A percentile compares a stretch with the other conserved stretches of the same genome.
Evolutionary conservation across 495 filamentous ascomycete genomes (phyloP).

Genomic region (Aspergillus bridgeri): DNA sequence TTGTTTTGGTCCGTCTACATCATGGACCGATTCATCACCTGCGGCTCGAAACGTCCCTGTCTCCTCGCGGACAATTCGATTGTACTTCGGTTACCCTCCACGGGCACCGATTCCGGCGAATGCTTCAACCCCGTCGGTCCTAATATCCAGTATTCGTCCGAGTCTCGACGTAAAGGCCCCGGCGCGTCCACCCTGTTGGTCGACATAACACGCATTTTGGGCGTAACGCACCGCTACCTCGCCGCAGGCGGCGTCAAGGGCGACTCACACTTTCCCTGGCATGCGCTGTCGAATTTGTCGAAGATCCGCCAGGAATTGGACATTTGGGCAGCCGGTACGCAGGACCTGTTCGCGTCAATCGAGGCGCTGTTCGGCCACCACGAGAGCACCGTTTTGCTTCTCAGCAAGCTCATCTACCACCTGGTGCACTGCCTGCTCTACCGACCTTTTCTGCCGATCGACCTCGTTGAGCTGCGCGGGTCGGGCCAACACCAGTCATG

Average conservation of each 20-base stretch:
- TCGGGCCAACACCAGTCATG: conserved; percentile 83
- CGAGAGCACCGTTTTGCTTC: conserved; percentile 71
- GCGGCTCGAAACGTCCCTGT: conserved; percentile 74
- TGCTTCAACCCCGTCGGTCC: conserved; percentile 67
- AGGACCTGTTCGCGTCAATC: conserved; percentile 72
- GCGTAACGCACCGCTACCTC: conserved; percentile 79
- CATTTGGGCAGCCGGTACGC: conserved; percentile 76
- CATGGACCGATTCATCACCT: conserved; percentile 74
- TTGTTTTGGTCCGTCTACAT: conserved; percentile 85
- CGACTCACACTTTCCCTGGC: conserved; percentile 87
- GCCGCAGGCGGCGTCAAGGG: conserved; percentile 82
- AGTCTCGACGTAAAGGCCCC: conserved; percentile 59
- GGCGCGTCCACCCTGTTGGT: conserved; percentile 72
- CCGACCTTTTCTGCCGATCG: conserved; percentile 78
- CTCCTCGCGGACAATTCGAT: conserved; percentile 73
- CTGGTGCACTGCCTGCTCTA: conserved; percentile 82
- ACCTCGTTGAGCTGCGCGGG: conserved; percentile 71
- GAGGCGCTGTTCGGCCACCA: conserved; percentile 71
- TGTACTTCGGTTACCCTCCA: conserved; percentile 64
- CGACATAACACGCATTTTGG: conserved; percentile 76
- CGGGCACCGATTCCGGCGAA: conserved; percentile 59
- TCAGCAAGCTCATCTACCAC: conserved; percentile 83
- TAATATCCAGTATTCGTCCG: conserved; percentile 64
- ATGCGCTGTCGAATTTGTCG: conserved; percentile 76
- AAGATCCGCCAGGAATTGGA: conserved; percentile 83